Evolutionary conservation across 1,284 basidiomycete genomes (phyloP).

Genomic region (Rhodotorula sp.): DNA sequence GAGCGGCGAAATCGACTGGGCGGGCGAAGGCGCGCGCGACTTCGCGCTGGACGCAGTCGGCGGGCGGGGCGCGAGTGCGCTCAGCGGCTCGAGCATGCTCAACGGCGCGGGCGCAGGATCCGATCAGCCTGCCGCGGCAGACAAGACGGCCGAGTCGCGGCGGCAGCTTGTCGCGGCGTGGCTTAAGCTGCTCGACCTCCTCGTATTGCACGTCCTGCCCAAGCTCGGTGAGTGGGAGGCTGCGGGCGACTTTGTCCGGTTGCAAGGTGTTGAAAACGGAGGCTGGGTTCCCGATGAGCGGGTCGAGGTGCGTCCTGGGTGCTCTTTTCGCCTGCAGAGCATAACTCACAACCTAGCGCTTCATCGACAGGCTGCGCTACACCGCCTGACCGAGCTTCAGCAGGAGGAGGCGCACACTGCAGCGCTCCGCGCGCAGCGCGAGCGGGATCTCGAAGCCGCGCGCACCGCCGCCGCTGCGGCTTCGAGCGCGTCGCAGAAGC

Average conservation of each 20-base stretch:
- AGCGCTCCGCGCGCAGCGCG: conserved; percentile 12
- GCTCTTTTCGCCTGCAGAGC: too few species aligned
- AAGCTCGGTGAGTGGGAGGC: conserved; percentile 40
- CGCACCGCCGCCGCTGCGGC: conserved; percentile 1
- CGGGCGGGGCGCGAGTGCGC: background rate
- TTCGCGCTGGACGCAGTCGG: conserved; percentile 22
- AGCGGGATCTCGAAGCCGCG: conserved; percentile 27
- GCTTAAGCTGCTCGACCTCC: conserved; percentile 34
- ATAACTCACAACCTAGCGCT: background rate
- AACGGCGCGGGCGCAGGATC: background rate
- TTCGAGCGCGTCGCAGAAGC: background rate
- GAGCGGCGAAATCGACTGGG: conserved; percentile 9
- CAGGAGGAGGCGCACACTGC: conserved; percentile 8
- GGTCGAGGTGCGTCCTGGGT: conserved; percentile 27
- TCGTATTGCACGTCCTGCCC: conserved; percentile 34
- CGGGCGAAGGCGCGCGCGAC: background rate
- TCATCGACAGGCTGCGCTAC: conserved; percentile 20
- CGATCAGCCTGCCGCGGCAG: too few species aligned
- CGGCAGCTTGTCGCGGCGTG: conserved; percentile 27
- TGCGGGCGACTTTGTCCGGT: conserved; percentile 34
- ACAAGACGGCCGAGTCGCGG: background rate
- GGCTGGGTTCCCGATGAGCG: conserved; percentile 37
- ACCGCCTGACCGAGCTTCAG: conserved; percentile 9
- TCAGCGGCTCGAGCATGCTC: conserved; percentile 19
- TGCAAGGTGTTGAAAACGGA: conserved; percentile 37